Base-by-base conservation (phyloP, 164 flowering plant genomes). In the Santalum album region DNA sequence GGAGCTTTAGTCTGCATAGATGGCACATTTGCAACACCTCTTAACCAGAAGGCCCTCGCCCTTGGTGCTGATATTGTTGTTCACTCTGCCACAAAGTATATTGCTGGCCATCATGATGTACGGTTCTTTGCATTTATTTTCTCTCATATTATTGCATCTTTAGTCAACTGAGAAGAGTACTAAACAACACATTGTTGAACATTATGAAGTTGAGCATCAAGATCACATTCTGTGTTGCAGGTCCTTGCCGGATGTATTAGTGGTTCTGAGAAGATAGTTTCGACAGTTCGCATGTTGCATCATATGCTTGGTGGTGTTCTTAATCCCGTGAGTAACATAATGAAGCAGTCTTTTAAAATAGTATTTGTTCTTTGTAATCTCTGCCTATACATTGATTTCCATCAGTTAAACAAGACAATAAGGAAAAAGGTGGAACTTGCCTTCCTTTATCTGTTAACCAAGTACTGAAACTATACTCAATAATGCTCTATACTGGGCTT, bases 101-200 rank as follows among this genome's bases (percentile, higher is more conserved):
- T 90, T 59, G 91, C 58, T 1, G 99, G 99, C 16, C 99, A 94
- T 65, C 83, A 89, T 75, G 99, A 94, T 80, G 99, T 94, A 65
- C 57, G 81, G 51, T 10, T 26, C n/a, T 12, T 36, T 56, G 1
- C 24, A 34, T 24, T 21, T 1, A 3, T 45, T n/a, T 4, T 10
- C 49, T 20, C 25, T 17, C 25, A 25, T 50, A 4, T 6, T 19
- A 15, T 25, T 25, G 19, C 14, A 6, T 25, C 9, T 1, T 48
- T 1, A 29, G 7, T 25, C 19, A 29, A 35, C 25, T 50, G 53
- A 16, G 10, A 35, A 14, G 24, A 54, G 38, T 42, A 24, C 2
- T 29, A 25, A 25, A 26, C 39, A 65, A 11, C 19, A 2, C 25
- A 17, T 38, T 26, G 32, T 54, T 2, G 34, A n/a, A n/a, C 20